phyloP scores from a whole-genome alignment of 2,329 filamentous ascomycete species.

The Botryotinia narcissicola region DNA sequence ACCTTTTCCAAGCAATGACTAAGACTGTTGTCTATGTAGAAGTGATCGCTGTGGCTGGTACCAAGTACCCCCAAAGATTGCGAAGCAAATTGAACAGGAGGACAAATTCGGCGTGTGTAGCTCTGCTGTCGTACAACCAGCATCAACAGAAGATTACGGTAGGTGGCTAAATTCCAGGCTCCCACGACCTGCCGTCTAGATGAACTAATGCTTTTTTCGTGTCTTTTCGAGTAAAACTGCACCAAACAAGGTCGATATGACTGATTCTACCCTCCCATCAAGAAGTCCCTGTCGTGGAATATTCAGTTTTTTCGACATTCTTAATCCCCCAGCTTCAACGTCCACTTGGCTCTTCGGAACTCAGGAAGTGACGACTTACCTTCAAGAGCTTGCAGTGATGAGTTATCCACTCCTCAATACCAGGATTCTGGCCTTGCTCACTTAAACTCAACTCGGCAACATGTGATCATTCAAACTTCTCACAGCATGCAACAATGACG shows the following conservation, averaged over 20 bases:
- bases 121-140: conserved; percentile 70
- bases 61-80: neutral
- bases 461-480: neutral
- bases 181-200: neutral
- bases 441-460: neutral
- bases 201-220: neutral
- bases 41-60: neutral
- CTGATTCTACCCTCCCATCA: neutral
- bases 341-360: neutral
- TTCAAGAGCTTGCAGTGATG: neutral
- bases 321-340: neutral
- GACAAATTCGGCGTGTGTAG: conserved; percentile 38
- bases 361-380: neutral
- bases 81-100: neutral
- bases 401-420: neutral
- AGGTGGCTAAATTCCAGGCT: no score
- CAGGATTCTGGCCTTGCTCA: neutral
- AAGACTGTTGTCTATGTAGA: neutral
- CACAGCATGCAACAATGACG: neutral
- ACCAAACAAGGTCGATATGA: neutral
- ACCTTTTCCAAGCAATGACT: conserved; percentile 73
- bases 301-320: neutral
- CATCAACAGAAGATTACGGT: conserved; percentile 44
- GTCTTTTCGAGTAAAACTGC: neutral
- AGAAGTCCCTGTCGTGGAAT: neutral